Conservation (phyloP, 345 rosid genomes). For the Ailanthus altissimus region DNA sequence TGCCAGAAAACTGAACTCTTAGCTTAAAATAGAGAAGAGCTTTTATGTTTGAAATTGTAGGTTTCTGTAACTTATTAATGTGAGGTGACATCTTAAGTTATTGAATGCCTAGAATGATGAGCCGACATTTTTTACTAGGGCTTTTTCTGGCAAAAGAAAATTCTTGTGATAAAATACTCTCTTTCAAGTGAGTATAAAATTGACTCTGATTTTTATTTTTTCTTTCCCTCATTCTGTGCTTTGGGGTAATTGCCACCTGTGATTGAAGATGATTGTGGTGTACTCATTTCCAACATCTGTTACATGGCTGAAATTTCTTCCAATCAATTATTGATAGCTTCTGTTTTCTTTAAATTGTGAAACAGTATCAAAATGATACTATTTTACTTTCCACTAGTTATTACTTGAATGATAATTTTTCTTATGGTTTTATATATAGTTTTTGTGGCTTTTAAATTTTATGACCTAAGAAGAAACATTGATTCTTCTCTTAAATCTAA, state of each 20-base stretch:
- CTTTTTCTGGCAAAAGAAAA: neutral
- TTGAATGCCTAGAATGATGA: conserved; percentile 15
- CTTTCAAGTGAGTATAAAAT: neutral
- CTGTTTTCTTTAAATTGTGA: neutral
- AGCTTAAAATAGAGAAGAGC: neutral
- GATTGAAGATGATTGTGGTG: neutral
- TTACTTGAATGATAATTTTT: neutral
- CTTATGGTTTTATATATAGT: neutral
- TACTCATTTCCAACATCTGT: neutral
- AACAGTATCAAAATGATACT: neutral
- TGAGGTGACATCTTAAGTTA: neutral
- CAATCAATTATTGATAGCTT: neutral
- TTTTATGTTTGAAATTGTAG: neutral
- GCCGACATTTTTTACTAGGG: neutral
- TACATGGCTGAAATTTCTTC: neutral
- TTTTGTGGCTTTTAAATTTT: neutral
- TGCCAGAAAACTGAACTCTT: neutral
- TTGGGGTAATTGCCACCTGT: neutral
- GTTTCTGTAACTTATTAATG: neutral
- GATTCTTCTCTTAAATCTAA: neutral
- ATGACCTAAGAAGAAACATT: neutral
- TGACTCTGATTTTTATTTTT: neutral
- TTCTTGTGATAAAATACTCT: neutral
- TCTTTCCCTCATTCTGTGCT: neutral
- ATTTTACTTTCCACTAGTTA: neutral